These are phyloP conservation scores for Pyrenophora graminea DNA, from an alignment of 2,329 filamentous ascomycete genomes.

Conservation along the genomic window DNA sequence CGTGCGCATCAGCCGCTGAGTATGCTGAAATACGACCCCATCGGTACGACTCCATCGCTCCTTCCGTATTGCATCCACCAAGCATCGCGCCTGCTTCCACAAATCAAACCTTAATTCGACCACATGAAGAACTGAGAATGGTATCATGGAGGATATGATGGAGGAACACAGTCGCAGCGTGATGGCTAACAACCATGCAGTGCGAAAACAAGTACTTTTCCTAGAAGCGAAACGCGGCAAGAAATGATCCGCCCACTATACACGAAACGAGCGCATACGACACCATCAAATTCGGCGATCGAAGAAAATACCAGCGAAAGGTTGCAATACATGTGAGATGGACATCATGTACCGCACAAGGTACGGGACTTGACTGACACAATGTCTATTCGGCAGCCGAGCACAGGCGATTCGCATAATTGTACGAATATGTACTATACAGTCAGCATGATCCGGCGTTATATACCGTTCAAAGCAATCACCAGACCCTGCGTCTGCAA, in stretches of 20 bases:
- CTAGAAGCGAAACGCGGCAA: constrained; percentile 86
- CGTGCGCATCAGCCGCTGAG: constrained; percentile 82
- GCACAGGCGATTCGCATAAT: constrained; percentile 1
- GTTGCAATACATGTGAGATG: background rate
- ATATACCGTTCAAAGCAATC: constrained; percentile 14
- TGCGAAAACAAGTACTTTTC: constrained; percentile 94
- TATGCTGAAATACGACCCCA: constrained; percentile 98
- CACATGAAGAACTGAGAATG: too few relatives aligned
- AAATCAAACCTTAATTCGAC: too few relatives aligned
- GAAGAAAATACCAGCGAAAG: background rate
- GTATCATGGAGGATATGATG: background rate
- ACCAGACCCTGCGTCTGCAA: background rate
- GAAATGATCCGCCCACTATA: constrained; percentile 36
- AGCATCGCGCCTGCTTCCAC: background rate
- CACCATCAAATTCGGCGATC: background rate
- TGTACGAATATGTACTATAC: constrained; percentile 35
- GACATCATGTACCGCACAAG: background rate
- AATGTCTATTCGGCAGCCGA: background rate
- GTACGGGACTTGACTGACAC: background rate
- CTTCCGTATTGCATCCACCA: background rate
- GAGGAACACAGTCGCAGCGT: background rate
- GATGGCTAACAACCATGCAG: constrained; percentile 53
- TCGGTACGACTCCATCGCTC: constrained; percentile 63
- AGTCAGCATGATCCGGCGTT: constrained; percentile 35
- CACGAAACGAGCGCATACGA: constrained; percentile 3